Percentiles rank a stretch among this genome's conserved stretches.
phyloP scores from a whole-genome alignment of 768 basidiomycete genomes.

The Pulveroboletus ravenelii region DNA sequence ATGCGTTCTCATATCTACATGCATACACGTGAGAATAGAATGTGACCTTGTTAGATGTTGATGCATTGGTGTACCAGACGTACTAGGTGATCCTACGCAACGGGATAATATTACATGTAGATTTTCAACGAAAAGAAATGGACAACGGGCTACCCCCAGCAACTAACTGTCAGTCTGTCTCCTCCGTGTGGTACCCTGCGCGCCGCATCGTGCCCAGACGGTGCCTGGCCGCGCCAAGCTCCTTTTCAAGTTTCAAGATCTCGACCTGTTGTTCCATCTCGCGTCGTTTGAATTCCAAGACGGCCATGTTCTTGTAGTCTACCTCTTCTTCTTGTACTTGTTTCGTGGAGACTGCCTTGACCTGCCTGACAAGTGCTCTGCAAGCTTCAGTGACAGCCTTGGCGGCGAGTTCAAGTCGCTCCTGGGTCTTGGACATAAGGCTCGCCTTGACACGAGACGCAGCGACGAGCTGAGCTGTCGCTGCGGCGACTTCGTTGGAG shows the following conservation, averaged over 20 bases:
- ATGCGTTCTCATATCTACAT: background rate
- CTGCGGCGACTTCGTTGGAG: slow-evolving; percentile 97
- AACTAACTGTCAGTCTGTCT: slow-evolving; percentile 51
- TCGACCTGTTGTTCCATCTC: slow-evolving; percentile 99
- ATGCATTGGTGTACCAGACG: background rate
- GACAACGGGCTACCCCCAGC: background rate
- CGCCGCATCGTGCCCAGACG: slow-evolving; percentile 80
- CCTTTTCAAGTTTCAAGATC: slow-evolving; percentile 94
- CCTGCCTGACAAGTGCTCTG: slow-evolving; percentile 92
- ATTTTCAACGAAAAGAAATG: slow-evolving; percentile 15
- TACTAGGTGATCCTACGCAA: background rate
- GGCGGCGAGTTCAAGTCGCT: slow-evolving; percentile 90
- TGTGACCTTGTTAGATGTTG: background rate
- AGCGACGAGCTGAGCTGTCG: slow-evolving; percentile 97
- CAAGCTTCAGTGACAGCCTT: slow-evolving; percentile 98
- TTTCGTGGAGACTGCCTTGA: slow-evolving; percentile 89
- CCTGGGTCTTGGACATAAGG: slow-evolving; percentile 98
- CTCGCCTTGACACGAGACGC: slow-evolving; percentile 98
- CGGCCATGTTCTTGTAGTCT: slow-evolving; percentile 87
- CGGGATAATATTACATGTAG: slow-evolving; percentile 24
- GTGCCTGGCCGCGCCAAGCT: slow-evolving; percentile 82
- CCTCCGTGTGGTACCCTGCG: slow-evolving; percentile 85
- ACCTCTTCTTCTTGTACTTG: slow-evolving; percentile 76
- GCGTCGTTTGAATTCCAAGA: slow-evolving; percentile 90
- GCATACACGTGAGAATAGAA: background rate